These are phyloP conservation scores for Trichoderma sp. DNA, from an alignment of 2,329 filamentous ascomycete species.

Conservation along the genomic window DNA sequence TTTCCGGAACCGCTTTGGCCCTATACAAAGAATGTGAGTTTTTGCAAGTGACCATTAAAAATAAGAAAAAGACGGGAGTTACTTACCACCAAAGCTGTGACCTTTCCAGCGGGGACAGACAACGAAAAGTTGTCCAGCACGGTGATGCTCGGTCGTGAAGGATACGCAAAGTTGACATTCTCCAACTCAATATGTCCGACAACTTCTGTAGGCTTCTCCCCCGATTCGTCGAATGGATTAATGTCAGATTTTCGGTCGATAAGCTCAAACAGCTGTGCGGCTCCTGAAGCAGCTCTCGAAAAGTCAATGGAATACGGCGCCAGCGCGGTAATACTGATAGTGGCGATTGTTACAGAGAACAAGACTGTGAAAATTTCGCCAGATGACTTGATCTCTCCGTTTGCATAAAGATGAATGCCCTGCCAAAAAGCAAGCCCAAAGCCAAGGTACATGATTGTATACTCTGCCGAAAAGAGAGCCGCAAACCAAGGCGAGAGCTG, in stretches of 20 bases:
- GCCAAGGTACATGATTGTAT: slow-evolving; percentile 48
- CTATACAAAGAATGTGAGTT: slow-evolving; percentile 30
- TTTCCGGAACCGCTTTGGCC: slow-evolving; percentile 46
- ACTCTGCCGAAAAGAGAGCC: slow-evolving; percentile 46
- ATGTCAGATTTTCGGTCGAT: slow-evolving; percentile 46
- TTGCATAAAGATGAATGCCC: slow-evolving; percentile 45
- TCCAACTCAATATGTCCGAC: slow-evolving; percentile 45
- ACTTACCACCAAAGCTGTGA: slow-evolving; percentile 47
- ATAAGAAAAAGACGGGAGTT: slow-evolving; percentile 22
- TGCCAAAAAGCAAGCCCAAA: slow-evolving; percentile 53
- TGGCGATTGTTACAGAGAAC: slow-evolving; percentile 45
- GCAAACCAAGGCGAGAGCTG: slow-evolving; percentile 47
- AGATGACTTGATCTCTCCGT: slow-evolving; percentile 43
- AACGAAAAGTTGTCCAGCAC: slow-evolving; percentile 50
- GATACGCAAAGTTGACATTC: slow-evolving; percentile 51
- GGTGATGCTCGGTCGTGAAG: slow-evolving; percentile 47
- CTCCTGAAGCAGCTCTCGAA: slow-evolving; percentile 44
- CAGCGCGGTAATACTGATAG: slow-evolving; percentile 43
- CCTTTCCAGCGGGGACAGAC: slow-evolving; percentile 50
- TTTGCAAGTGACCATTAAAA: background rate
- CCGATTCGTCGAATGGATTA: slow-evolving; percentile 42
- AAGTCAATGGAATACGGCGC: slow-evolving; percentile 47
- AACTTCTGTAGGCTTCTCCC: slow-evolving; percentile 38
- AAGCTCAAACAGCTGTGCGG: slow-evolving; percentile 43
- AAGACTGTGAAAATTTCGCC: slow-evolving; percentile 49